Conservation (phyloP, 352 stramenopile genomes). For the Globisporangium nodosum region DNA sequence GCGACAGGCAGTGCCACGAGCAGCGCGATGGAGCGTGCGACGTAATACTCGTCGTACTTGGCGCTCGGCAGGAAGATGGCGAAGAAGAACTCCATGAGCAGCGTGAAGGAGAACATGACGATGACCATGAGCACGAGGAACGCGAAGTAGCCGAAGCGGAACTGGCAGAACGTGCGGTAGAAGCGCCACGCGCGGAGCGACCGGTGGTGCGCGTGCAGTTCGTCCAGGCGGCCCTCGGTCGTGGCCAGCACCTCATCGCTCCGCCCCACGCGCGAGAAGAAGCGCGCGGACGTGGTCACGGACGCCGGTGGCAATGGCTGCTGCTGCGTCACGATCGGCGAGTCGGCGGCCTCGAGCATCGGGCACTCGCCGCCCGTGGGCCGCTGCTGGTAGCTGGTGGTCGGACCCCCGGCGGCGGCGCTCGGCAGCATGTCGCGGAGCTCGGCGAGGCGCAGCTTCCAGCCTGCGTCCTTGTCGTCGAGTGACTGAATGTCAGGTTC, state of each 20-base stretch:
- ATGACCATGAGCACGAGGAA: conserved; percentile 83
- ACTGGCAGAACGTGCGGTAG: conserved; percentile 68
- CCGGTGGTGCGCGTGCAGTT: conserved; percentile 45
- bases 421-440: conserved; percentile 14
- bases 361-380: conserved; percentile 9
- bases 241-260: conserved; percentile 45
- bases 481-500: no score
- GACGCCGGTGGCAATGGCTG: conserved; percentile 4
- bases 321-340: not conserved
- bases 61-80: conserved; percentile 76
- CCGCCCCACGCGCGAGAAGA: conserved; percentile 17
- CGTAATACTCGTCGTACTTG: conserved; percentile 66
- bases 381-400: not conserved
- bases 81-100: conserved; percentile 86
- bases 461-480: not conserved
- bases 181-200: conserved; percentile 45
- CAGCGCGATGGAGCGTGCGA: conserved; percentile 45
- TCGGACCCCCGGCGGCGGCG: no score
- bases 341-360: conserved; percentile 15
- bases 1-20: conserved; percentile 54
- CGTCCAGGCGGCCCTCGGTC: conserved; percentile 40
- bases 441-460: conserved; percentile 12
- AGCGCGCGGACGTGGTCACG: conserved; percentile 1
- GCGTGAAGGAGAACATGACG: conserved; percentile 80
- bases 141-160: conserved; percentile 71